phyloP scores from a whole-genome alignment of 2,329 filamentous ascomycete genomes.

The Aspergillus hortae region DNA sequence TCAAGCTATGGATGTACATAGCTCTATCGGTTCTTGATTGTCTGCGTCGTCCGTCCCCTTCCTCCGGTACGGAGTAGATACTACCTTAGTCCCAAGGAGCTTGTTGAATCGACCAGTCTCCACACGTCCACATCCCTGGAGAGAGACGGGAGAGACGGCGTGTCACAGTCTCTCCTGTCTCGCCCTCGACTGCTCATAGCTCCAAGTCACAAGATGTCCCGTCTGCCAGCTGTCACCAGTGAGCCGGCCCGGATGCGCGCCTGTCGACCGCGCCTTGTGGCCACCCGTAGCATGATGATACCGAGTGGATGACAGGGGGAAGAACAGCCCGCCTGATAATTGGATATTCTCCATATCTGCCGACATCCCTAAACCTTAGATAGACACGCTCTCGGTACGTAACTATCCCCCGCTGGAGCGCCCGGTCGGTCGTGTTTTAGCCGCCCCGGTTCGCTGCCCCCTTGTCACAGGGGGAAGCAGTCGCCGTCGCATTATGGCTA shows the following conservation, averaged over 20 bases:
- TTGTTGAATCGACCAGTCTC: no score
- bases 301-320: no score
- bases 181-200: conserved; percentile 2
- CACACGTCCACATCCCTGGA: background rate
- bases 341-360: no score
- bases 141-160: background rate
- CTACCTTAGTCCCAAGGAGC: no score
- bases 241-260: background rate
- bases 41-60: background rate
- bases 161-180: conserved; percentile 7
- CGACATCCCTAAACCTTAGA: no score
- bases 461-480: no score
- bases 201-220: conserved; percentile 17
- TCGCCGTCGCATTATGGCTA: no score
- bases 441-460: background rate
- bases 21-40: conserved; percentile 9
- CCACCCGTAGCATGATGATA: no score
- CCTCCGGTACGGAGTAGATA: background rate
- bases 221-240: conserved; percentile 18
- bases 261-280: background rate
- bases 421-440: background rate
- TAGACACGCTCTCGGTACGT: no score
- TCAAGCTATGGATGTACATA: conserved; percentile 11
- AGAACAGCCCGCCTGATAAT: background rate
- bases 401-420: background rate